phyloP scores from a whole-genome alignment of 129 eudicot species.

The Flaveria brownii region DNA sequence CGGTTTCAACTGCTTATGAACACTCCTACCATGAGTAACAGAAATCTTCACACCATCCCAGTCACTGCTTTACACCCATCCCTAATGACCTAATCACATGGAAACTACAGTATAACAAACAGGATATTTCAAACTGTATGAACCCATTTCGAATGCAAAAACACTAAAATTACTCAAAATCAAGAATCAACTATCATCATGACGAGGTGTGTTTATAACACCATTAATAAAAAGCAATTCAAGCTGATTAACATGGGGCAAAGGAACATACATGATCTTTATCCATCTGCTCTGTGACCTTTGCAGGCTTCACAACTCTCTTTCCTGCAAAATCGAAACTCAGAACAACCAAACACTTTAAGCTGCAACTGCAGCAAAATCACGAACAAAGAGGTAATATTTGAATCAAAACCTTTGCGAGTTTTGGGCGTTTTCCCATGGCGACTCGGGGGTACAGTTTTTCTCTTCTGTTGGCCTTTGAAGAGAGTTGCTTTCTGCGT shows the following conservation, averaged over 20 bases:
- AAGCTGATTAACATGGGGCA: not conserved
- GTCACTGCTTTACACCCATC: not conserved
- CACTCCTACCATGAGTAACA: not conserved
- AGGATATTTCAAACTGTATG: not conserved
- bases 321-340: conserved; percentile 47
- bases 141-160: not conserved
- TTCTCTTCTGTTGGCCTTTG: conserved; percentile 79
- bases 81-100: not conserved
- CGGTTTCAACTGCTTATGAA: not conserved
- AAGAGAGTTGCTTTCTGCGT: conserved; percentile 70
- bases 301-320: conserved; percentile 69
- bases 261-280: conserved; percentile 47
- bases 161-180: not conserved
- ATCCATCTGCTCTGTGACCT: conserved; percentile 69
- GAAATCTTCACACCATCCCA: too few relatives aligned
- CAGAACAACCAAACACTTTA: not conserved
- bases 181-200: not conserved
- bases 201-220: not conserved
- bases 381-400: not conserved
- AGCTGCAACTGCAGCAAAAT: not conserved
- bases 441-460: conserved; percentile 74
- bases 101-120: not conserved
- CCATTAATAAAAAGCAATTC: not conserved
- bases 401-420: conserved; percentile 59
- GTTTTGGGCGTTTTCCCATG: conserved; percentile 67